These are phyloP conservation scores for Lachnellula suecica DNA, from an alignment of 2,329 filamentous ascomycete genomes.

Conservation along the genomic window DNA sequence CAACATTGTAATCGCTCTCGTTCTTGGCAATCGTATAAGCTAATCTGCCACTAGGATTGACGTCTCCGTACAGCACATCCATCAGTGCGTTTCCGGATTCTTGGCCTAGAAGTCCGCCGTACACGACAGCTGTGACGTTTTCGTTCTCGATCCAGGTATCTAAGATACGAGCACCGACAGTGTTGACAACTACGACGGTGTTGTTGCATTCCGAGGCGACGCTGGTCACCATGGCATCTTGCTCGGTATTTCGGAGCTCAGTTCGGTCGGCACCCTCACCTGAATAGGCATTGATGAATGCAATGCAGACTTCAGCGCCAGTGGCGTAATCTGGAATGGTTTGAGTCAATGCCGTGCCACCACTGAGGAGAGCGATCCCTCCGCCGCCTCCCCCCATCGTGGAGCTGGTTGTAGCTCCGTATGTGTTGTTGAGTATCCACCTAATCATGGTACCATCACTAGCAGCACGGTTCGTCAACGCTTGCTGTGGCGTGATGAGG, in stretches of 20 bases:
- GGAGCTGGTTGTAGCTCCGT: not conserved
- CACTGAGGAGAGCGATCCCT: conserved; percentile 4
- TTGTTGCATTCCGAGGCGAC: conserved; percentile 55
- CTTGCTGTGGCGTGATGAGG: conserved; percentile 70
- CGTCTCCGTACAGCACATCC: conserved; percentile 76
- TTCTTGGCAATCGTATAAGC: conserved; percentile 75
- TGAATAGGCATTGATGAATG: conserved; percentile 82
- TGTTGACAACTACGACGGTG: conserved; percentile 68
- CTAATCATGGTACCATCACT: conserved; percentile 56
- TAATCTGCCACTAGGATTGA: conserved; percentile 72
- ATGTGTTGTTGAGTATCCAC: conserved; percentile 43
- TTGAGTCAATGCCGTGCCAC: conserved; percentile 50
- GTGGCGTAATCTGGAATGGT: conserved; percentile 53
- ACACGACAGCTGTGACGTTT: conserved; percentile 81
- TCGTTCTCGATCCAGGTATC: conserved; percentile 71
- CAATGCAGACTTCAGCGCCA: conserved; percentile 55
- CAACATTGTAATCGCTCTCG: conserved; percentile 39
- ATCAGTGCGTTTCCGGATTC: conserved; percentile 75
- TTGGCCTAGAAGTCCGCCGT: conserved; percentile 76
- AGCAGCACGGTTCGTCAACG: conserved; percentile 60
- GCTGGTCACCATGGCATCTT: conserved; percentile 15
- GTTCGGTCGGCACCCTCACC: conserved; percentile 79
- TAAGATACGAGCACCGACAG: conserved; percentile 66
- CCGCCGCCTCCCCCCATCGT: not conserved
- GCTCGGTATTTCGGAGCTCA: conserved; percentile 46